Base-by-base conservation (phyloP, 495 filamentous ascomycete genomes). In the Aspergillus sclerotioniger region DNA sequence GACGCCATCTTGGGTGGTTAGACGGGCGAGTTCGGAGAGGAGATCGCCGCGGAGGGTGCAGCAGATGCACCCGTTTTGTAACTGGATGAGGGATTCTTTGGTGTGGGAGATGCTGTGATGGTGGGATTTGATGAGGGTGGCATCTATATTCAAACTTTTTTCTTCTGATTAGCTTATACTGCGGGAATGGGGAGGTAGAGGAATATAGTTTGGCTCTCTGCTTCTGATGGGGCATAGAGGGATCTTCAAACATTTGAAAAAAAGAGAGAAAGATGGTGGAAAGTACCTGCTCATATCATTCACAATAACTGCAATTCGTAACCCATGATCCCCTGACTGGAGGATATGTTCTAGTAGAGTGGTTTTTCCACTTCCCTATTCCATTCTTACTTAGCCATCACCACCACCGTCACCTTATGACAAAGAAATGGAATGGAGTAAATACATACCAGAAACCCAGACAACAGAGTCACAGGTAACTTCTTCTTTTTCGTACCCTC, bases 31-130 rank as follows among this genome's bases (percentile, higher is more conserved):
- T 58, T 86, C 82, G 13, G 78, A 67, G 2, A 86, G 71, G 0
- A 86, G 65, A 51, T 86, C 83, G 3, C 83, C 81, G 17, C 83
- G 77, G 0, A 86, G 68, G 0, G 82, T 86, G 55, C 83, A 86
- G 65, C 82, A 86, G 54, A 86, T 86, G 56, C 83, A 86, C 7
- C 82, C 83, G 44, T 86, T 86, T 58, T 86, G 82, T 47, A 86
- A 71, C 49, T 79, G 76, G n/a, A 86, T 79, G 46, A 86, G 69
- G 54, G 82, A 81, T 55, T 85, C 80, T 47, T 81, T 70, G n/a
- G 72, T 79, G 43, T 77, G 70, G 44, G 71, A 73, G 59, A 84
- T 70, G 41, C 76, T 74, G 69, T 83, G 80, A 51, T 80, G 69
- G 8, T 25, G 25, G 25, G 25, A 25, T 25, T 68, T 71, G 31